phyloP scores from a whole-genome alignment of 2,329 filamentous ascomycete species.

The Fusarium pininemorale region DNA sequence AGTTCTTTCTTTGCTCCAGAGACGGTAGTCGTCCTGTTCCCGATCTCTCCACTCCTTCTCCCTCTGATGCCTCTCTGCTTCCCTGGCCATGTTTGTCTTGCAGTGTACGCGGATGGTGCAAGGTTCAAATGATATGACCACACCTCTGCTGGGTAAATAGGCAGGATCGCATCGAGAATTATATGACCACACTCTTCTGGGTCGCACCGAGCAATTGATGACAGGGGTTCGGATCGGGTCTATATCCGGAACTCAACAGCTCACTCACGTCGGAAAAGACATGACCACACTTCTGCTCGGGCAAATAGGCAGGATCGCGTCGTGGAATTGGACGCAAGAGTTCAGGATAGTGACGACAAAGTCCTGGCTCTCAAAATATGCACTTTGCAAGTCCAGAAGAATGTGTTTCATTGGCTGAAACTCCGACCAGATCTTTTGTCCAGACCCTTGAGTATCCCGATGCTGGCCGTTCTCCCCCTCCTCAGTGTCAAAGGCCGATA shows the following conservation, averaged over 20 bases:
- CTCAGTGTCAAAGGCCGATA: no score
- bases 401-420: no score
- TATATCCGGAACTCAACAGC: conserved; percentile 79
- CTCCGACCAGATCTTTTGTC: not conserved
- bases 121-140: no score
- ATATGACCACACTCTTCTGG: no score
- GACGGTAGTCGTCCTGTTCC: no score
- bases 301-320: conserved; percentile 76
- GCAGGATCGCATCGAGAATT: no score
- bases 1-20: fast-evolving
- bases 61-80: no score
- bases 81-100: fast-evolving
- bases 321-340: conserved; percentile 82
- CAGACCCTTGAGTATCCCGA: not conserved
- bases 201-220: no score
- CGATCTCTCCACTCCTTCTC: no score
- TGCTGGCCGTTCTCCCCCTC: not conserved
- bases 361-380: conserved; percentile 44
- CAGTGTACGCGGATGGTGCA: no score
- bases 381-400: no score
- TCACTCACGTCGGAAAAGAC: conserved; percentile 47
- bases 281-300: conserved; percentile 83
- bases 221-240: conserved; percentile 56
- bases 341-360: conserved; percentile 71
- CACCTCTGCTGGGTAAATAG: no score